Evolutionary conservation across 768 basidiomycete genomes (phyloP).

Genomic region (Antrodiella citrinella): DNA sequence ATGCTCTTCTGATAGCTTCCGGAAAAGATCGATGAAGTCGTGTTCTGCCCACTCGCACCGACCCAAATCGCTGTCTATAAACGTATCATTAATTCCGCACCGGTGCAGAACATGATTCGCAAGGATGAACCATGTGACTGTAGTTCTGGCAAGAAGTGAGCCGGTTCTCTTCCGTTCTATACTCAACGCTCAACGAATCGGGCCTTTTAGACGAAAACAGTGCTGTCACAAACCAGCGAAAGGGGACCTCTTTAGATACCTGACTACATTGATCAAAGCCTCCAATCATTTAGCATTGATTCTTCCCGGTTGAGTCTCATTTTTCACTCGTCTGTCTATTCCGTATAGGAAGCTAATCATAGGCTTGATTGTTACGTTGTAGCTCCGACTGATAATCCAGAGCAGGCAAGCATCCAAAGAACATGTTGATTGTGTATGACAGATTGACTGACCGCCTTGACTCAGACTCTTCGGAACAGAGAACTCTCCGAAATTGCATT

Average conservation of each 20-base stretch:
- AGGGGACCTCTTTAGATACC: conserved; percentile 62
- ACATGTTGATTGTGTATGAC: not conserved
- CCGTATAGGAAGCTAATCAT: no score
- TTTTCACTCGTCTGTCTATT: no score
- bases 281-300: conserved; percentile 87
- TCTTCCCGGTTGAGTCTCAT: conserved; percentile 51
- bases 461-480: conserved; percentile 47
- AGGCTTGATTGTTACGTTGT: no score
- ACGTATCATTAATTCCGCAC: conserved; percentile 50
- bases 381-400: conserved; percentile 63
- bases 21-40: conserved; percentile 81
- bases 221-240: conserved; percentile 42
- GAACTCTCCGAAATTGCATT: conserved; percentile 60
- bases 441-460: not conserved
- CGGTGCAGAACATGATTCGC: conserved; percentile 63
- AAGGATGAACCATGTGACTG: conserved; percentile 74
- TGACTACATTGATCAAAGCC: conserved; percentile 76
- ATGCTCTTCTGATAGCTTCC: conserved; percentile 51
- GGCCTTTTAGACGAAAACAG: conserved; percentile 39
- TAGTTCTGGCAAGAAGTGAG: conserved; percentile 36
- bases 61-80: conserved; percentile 71
- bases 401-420: conserved; percentile 41
- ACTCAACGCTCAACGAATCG: not conserved
- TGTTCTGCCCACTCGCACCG: conserved; percentile 82
- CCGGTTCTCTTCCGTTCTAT: conserved; percentile 31